Percentiles rank a stretch among this genome's conserved stretches.
Evolutionary conservation across 179 eudicot species (phyloP).

Genomic region (Sideroxylon spinosum): DNA sequence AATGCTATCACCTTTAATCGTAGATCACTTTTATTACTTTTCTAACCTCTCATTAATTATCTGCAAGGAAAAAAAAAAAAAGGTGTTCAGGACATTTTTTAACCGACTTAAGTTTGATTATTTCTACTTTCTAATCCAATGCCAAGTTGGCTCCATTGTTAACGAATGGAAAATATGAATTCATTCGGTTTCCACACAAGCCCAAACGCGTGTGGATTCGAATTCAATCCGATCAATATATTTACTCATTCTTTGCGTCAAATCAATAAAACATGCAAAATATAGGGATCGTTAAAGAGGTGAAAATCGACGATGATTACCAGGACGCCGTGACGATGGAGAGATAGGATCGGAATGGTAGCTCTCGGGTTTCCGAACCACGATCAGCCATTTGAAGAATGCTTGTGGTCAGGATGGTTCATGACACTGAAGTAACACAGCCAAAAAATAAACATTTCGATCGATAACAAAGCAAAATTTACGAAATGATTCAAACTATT

Average conservation of each 20-base stretch:
- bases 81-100: neutral
- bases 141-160: too few relatives aligned
- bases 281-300: neutral
- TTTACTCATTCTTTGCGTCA: neutral
- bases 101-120: neutral
- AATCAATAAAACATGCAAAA: neutral
- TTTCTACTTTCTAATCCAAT: neutral
- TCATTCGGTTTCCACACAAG: neutral
- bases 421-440: neutral
- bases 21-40: neutral
- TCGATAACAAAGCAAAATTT: neutral
- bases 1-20: slow-evolving; percentile 2
- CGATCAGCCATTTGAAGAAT: slow-evolving; percentile 10
- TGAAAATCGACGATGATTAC: neutral
- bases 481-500: neutral
- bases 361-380: neutral
- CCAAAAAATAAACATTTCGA: neutral
- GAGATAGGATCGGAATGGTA: slow-evolving; percentile 6
- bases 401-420: slow-evolving; percentile 4
- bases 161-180: neutral
- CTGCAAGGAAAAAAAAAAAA: neutral
- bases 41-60: neutral
- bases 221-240: neutral
- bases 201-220: neutral
- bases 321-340: neutral